phyloP scores from a whole-genome alignment of 352 stramenopile genomes.

The Aphanomyces stellatus region DNA sequence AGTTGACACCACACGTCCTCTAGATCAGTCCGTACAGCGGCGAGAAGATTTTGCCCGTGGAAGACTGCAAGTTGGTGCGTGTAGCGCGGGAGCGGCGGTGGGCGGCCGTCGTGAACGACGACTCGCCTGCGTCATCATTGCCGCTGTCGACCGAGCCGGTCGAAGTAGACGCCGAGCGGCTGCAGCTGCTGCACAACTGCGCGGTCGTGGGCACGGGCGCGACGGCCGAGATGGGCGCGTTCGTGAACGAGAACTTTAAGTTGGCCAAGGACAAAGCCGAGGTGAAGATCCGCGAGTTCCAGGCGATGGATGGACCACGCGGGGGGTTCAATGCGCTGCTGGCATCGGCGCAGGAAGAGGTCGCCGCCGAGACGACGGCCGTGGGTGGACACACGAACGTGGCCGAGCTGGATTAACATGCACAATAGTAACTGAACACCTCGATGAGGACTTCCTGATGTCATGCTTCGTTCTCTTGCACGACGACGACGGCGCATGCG shows the following conservation, averaged over 20 bases:
- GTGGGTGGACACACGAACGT: conserved; percentile 3
- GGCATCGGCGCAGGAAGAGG: neutral
- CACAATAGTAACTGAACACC: neutral
- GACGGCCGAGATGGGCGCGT: conserved; percentile 31
- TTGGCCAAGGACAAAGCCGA: conserved; percentile 17
- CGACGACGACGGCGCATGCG: neutral
- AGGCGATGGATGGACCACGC: neutral
- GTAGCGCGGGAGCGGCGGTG: conserved; percentile 55
- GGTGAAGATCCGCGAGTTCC: conserved; percentile 15
- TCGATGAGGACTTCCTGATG: too few species aligned
- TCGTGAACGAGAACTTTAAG: conserved; percentile 42
- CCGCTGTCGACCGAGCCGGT: conserved; percentile 23
- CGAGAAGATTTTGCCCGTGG: conserved; percentile 51
- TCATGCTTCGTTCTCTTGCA: too few species aligned
- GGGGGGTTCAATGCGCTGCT: neutral
- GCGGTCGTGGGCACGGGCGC: conserved; percentile 41
- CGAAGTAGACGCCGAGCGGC: conserved; percentile 37
- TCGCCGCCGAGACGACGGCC: neutral
- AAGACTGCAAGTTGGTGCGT: conserved; percentile 54
- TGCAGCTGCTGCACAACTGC: conserved; percentile 66
- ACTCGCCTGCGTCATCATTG: neutral
- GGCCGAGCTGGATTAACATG: conserved; percentile 3
- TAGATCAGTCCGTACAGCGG: conserved; percentile 62
- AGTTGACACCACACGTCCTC: too few species aligned
- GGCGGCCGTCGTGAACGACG: conserved; percentile 46